Base-by-base conservation (phyloP, 345 rosid species). In the Arabis alpina region DNA sequence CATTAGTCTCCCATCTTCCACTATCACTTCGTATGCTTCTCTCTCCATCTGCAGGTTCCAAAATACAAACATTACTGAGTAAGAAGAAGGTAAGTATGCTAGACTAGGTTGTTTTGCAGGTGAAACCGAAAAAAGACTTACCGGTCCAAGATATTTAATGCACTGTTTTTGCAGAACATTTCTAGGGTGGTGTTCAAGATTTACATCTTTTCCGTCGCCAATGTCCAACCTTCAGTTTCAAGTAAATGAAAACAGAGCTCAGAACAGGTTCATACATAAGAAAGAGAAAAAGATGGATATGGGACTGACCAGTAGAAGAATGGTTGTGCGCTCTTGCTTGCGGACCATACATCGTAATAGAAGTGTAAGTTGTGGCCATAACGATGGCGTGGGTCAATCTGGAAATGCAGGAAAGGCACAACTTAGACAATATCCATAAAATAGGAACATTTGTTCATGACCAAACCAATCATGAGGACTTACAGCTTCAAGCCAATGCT, bases 381-480 rank as follows among this genome's bases (percentile, higher is more conserved):
- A 13, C 97, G 84, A 75, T 91, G 97, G 11, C 89, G 86, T 30
- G 95, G 91, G 50, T 91, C 97, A 47, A 91, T 91, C 97, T 88
- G 76, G 61, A 43, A 32, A 72, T 10, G 19, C 14, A 44, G 63
- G 55, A 8, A 50, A 14, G 13, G 34, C 10, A 41, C 25, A 52
- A 37, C 2, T 69, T 75, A 62, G 32, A 30, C 27, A 16, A 8
- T 34, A 13, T 52, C 19, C 60, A 73, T 1, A 55, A 25, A 36
- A 5, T 6, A 14, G 5, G 3, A 40, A 28, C 59, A 13, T 49
- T 13, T 19, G n/a, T 73, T 15, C 45, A 73, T 55, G 42, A 24
- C 6, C 8, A 37, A 43, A 40, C 43, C 15, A 28, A 41, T 19
- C 5, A 27, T 12, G 28, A 4, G 42, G 19, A 14, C 88, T 83